Evolutionary conservation across 2,329 filamentous ascomycete genomes (phyloP).

Genomic region (Simplicillium sp.): DNA sequence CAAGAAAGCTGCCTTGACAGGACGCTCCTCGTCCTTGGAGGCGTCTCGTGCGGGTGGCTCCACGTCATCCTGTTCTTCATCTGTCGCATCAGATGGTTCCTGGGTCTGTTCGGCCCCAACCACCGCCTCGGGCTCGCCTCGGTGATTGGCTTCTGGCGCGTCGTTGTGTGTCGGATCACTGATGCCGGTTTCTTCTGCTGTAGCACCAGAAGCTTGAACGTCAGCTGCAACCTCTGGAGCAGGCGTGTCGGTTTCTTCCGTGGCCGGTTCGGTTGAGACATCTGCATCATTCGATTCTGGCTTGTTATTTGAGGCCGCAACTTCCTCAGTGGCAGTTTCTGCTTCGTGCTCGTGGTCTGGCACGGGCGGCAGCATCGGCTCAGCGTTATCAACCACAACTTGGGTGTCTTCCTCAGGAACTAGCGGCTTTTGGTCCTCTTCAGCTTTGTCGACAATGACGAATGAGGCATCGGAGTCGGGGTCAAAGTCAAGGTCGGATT

Average conservation of each 20-base stretch:
- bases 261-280: not conserved
- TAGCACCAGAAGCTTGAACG: too few species aligned
- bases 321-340: not conserved
- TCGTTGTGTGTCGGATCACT: too few species aligned
- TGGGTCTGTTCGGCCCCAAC: too few species aligned
- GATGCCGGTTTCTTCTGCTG: too few species aligned
- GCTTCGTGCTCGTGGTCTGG: not conserved
- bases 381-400: not conserved
- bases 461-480: not conserved
- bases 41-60: not conserved
- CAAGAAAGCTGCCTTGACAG: constrained; percentile 37
- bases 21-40: constrained; percentile 5
- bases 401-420: not conserved
- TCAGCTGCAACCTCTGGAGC: not conserved
- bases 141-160: too few species aligned
- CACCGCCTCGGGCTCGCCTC: too few species aligned
- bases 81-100: not conserved
- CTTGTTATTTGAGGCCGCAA: not conserved
- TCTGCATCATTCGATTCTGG: not conserved
- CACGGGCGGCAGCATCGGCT: not conserved
- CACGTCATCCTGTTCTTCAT: not conserved
- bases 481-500: too few species aligned
- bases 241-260: not conserved
- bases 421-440: not conserved
- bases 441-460: not conserved